Evolutionary conservation across 768 basidiomycete genomes (phyloP).

Genomic region (Kondoa malvinella): DNA sequence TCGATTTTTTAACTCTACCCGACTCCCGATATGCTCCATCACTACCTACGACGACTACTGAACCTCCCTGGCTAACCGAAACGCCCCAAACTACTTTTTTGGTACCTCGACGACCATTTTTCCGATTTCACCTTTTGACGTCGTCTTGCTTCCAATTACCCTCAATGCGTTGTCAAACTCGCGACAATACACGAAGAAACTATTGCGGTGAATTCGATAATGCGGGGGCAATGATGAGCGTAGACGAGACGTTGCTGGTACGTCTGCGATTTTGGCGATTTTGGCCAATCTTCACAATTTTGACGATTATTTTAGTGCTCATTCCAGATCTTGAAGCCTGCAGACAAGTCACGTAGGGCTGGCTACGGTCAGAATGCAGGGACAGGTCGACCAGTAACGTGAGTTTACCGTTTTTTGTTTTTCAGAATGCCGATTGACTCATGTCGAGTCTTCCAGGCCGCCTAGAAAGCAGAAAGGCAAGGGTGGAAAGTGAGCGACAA

Average conservation of each 20-base stretch:
- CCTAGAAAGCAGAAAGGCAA: constrained; percentile 1
- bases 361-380: neutral
- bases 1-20: neutral
- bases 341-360: constrained; percentile 52
- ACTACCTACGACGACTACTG: too few relatives aligned
- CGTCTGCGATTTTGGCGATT: constrained; percentile 70
- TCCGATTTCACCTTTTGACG: neutral
- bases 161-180: neutral
- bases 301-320: constrained; percentile 2
- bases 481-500: neutral
- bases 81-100: constrained; percentile 5
- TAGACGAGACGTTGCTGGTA: constrained; percentile 89
- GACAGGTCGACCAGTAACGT: neutral
- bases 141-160: neutral
- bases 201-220: constrained; percentile 97
- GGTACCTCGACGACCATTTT: neutral
- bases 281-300: constrained; percentile 3
- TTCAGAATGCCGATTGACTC: neutral
- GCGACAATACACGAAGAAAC: constrained; percentile 38
- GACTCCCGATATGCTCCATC: too few relatives aligned
- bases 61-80: too few relatives aligned
- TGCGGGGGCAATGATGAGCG: constrained; percentile 99
- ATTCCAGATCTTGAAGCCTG: constrained; percentile 82
- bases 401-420: too few relatives aligned
- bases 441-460: neutral